phyloP scores from a whole-genome alignment of 805 yeast genomes.

The Blastobotrys chiropterorum region DNA sequence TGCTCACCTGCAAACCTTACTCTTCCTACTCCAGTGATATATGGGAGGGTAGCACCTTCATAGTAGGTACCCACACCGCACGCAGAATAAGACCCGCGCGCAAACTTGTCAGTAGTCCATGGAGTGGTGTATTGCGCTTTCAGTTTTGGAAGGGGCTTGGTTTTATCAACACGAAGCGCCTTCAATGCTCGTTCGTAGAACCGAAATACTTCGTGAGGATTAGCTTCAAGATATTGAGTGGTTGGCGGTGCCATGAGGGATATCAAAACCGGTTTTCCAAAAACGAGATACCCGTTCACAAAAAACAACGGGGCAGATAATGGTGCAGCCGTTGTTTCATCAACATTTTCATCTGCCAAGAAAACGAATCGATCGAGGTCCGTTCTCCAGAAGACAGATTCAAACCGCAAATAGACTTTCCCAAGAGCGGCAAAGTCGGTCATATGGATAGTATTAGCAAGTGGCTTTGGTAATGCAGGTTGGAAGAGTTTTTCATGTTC shows the following conservation, averaged over 20 bases:
- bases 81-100: conserved; percentile 74
- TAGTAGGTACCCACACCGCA: conserved; percentile 46
- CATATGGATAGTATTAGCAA: conserved; percentile 37
- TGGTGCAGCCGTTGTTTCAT: conserved; percentile 11
- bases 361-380: conserved; percentile 14
- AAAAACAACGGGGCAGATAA: conserved; percentile 37
- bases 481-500: conserved; percentile 36
- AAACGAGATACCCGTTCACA: conserved; percentile 51
- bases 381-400: conserved; percentile 49
- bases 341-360: conserved; percentile 34
- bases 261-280: conserved; percentile 49
- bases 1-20: conserved; percentile 80
- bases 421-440: conserved; percentile 66
- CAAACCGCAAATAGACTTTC: conserved; percentile 66
- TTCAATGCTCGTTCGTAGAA: conserved; percentile 48
- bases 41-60: not conserved
- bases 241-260: conserved; percentile 66
- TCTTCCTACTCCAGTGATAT: not conserved
- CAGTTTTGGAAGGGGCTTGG: conserved; percentile 33
- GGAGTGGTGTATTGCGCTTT: conserved; percentile 40
- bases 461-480: conserved; percentile 46
- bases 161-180: conserved; percentile 23
- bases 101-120: conserved; percentile 69
- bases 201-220: conserved; percentile 50
- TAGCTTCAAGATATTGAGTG: conserved; percentile 49